Evolutionary conservation across 306 rosid species (phyloP), one percentile per base, ranked within the genome.

Genomic region (Inga oerstediana): DNA sequence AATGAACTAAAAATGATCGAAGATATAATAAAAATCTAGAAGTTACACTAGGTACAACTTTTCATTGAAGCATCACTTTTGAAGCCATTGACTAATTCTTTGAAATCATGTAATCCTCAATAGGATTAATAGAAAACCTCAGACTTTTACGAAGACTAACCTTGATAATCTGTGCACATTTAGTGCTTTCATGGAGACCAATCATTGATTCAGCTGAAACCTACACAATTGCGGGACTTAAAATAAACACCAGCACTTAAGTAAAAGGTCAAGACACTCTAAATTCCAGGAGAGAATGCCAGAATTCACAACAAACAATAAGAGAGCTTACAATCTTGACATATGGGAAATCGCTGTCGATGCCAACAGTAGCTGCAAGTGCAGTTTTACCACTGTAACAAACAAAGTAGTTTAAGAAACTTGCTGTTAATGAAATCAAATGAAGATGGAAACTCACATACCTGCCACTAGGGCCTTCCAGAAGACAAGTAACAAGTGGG

Each of bases 381-480:
- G 99, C 94, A 20, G 94, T 91, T 90, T 97, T 97, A 80, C 98
- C 99, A 88, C 99, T 97, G 91, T 75, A 85, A 81, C 70, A 89
- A 85, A 84, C 61, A 70, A 82, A 83, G 41, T 74, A 85, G 67
- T 82, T 74, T 84, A n/a, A 92, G 88, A 82, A 79, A 70, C 39
- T 12, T 78, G 68, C 77, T 77, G 80, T 62, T 39, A 74, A 82
- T 65, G 78, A 81, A 77, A 65, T 52, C 41, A 78, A 83, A 62
- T 80, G 59, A 70, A 52, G 56, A 44, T 51, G 80, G 68, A 80
- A 39, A 74, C 59, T 49, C 70, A 32, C 75, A 44, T 87, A 97
- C 99, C 98, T 97, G 93, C 99, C 98, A 78, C 94, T 90, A 20
- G 94, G 90, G 67, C 99, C 99, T 90, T 94, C 99, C 76, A 97